Base-by-base conservation (phyloP, 345 rosid genomes). In the Citrus mangshanensis region DNA sequence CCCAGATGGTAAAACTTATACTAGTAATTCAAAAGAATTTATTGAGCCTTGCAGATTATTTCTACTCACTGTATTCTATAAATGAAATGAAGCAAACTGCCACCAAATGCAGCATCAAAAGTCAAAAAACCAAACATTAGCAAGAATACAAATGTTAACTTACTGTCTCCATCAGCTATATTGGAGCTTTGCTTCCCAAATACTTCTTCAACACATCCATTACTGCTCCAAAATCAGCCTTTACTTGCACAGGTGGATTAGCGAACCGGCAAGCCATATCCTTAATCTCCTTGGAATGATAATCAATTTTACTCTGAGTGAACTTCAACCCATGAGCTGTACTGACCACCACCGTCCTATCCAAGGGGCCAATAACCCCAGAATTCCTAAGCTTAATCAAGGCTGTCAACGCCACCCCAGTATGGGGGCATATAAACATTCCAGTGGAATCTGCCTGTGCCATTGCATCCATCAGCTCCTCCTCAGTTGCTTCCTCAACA, bases 241-340 rank as follows among this genome's bases (percentile, higher is more conserved):
- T 90, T 72, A 93, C 98, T 71, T 86, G 82, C 70, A 91, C 88
- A 0, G 98, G 98, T 1, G 92, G 98, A 73, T 93, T 95, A 4
- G 98, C 91, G 75, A 85, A 89, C 80, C 81, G 78, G 83, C 97
- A 92, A 80, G 91, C 92, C 97, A 93, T 93, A 72, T 90, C 98
- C 2, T 86, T 86, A 49, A 95, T 95, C 22, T 78, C 84, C 60
- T 85, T 91, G 3, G 97, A 93, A 81, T 95, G 97, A 72, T 93
- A 95, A 79, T 93, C 95, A 54, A 95, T 77, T 93, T 95, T 93
- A 14, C 93, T 87, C 63, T 95, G 92, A 2, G 97, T 86, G 72
- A 95, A 92, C 83, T 95, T 95, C 90, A 95, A 87, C 76, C 98
- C 97, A 46, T 93, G 98, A 68, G 98, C 97, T 3, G 98, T 95